These are phyloP conservation scores for Allomyces javanicus DNA, from an alignment of 192 early-diverging fungal genomes.

Conservation along the genomic window DNA sequence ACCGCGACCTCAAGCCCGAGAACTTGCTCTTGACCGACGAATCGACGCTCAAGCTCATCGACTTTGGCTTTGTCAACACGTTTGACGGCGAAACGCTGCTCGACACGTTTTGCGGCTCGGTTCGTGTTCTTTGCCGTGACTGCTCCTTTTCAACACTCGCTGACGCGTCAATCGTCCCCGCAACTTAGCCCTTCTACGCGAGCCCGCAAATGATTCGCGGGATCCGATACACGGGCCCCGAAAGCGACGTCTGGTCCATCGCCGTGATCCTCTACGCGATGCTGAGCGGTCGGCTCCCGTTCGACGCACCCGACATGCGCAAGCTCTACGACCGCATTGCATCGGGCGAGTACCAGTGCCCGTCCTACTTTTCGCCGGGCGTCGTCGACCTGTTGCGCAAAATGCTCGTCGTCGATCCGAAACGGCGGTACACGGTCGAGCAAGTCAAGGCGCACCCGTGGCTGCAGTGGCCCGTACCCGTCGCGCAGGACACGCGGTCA, in stretches of 20 bases:
- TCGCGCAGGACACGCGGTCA: background rate
- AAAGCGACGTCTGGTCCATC: conserved; percentile 36
- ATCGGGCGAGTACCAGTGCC: conserved; percentile 27
- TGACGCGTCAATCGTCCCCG: background rate
- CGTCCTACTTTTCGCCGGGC: conserved; percentile 14
- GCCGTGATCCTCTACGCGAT: conserved; percentile 40
- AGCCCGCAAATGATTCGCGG: conserved; percentile 44
- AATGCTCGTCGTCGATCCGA: conserved; percentile 28
- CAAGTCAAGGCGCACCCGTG: conserved; percentile 32
- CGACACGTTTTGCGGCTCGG: conserved; percentile 43
- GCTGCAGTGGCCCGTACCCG: conserved; percentile 16
- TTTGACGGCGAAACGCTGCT: conserved; percentile 26
- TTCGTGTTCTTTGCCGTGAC: background rate
- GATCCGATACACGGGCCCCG: conserved; percentile 33
- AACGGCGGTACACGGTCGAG: conserved; percentile 30
- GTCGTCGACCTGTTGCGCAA: conserved; percentile 25
- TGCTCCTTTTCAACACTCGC: conserved; percentile 1
- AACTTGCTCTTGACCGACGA: conserved; percentile 32
- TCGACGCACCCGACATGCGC: conserved; percentile 32
- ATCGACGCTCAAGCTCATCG: conserved; percentile 27
- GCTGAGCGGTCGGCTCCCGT: conserved; percentile 35
- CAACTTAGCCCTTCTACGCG: conserved; percentile 29
- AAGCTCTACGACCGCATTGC: conserved; percentile 40
- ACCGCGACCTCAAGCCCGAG: conserved; percentile 41
- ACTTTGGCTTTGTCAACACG: conserved; percentile 43